These are phyloP conservation scores for Coelastrella sp. DNA, from an alignment of 139 green algal genomes.

Conservation along the genomic window DNA sequence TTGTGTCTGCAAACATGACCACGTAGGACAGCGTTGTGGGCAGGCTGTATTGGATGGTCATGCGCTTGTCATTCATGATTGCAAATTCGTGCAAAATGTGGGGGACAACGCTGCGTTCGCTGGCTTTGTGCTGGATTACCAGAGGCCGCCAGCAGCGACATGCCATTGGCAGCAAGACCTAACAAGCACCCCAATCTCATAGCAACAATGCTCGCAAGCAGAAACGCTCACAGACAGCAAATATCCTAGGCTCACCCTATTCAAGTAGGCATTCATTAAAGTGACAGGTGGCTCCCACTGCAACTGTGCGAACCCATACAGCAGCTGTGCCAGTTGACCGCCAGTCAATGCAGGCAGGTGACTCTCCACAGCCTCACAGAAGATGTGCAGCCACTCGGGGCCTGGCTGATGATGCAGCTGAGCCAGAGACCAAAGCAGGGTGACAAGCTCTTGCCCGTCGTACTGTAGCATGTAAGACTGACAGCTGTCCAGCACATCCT, in stretches of 20 bases:
- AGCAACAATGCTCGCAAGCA: background rate
- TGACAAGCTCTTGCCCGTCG: conserved; percentile 28
- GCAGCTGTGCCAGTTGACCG: conserved; percentile 22
- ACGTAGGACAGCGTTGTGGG: background rate
- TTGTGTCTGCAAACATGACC: conserved; percentile 24
- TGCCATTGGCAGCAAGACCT: no score
- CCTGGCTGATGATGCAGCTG: conserved; percentile 43
- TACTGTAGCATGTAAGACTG: conserved; percentile 23
- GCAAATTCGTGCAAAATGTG: no score
- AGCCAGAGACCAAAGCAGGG: conserved; percentile 40
- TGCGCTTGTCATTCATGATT: no score
- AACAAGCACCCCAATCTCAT: no score
- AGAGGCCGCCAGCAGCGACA: no score
- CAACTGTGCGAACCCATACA: conserved; percentile 26
- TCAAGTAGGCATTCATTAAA: background rate
- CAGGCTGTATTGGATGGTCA: no score
- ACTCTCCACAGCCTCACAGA: conserved; percentile 9
- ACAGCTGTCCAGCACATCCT: conserved; percentile 22
- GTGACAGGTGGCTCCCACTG: background rate
- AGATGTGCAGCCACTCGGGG: conserved; percentile 29
- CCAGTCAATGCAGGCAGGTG: conserved; percentile 17
- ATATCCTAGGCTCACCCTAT: no score
- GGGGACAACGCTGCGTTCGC: no score
- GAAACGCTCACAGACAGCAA: no score
- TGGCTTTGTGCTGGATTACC: no score